Conservation (phyloP, 2,329 filamentous ascomycete species). For the Penicillium sp. region DNA sequence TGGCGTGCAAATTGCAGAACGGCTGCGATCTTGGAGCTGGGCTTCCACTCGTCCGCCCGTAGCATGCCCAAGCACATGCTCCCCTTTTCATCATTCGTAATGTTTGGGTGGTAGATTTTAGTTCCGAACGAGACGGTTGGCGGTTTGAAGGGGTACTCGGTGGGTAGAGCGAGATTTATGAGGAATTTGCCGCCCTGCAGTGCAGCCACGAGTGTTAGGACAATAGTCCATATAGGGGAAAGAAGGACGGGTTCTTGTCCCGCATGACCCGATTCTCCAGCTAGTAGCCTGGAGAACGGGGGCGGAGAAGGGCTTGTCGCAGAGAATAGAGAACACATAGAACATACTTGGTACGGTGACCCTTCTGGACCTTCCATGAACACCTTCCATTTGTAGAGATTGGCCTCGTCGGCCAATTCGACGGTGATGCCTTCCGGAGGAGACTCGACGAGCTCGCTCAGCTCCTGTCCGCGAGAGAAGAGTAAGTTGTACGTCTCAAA, state of each 20-base stretch:
- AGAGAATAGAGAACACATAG: background rate
- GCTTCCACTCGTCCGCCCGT: slow-evolving; percentile 89
- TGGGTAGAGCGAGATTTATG: slow-evolving; percentile 70
- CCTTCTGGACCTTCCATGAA: slow-evolving; percentile 65
- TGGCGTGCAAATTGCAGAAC: slow-evolving; percentile 76
- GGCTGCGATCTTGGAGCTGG: slow-evolving; percentile 71
- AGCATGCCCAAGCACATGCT: slow-evolving; percentile 84
- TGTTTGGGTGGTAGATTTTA: slow-evolving; percentile 94
- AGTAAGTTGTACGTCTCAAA: background rate
- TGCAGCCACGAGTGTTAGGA: slow-evolving; percentile 9
- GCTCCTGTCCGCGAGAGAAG: slow-evolving; percentile 51
- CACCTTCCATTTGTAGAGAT: slow-evolving; percentile 70
- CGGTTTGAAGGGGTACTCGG: slow-evolving; percentile 88
- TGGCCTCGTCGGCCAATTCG: slow-evolving; percentile 60
- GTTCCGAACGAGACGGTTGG: slow-evolving; percentile 78
- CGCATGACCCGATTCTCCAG: background rate
- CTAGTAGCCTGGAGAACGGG: background rate
- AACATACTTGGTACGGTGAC: slow-evolving; percentile 65
- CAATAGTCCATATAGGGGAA: background rate
- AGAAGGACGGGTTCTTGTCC: background rate
- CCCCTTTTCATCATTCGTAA: slow-evolving; percentile 82
- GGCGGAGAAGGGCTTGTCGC: background rate
- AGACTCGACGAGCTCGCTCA: slow-evolving; percentile 57
- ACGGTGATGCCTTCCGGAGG: slow-evolving; percentile 61
- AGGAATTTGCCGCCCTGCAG: slow-evolving; percentile 70